Evolutionary conservation across 257 asterid genomes (phyloP).

Genomic region (Striga asiatica): DNA sequence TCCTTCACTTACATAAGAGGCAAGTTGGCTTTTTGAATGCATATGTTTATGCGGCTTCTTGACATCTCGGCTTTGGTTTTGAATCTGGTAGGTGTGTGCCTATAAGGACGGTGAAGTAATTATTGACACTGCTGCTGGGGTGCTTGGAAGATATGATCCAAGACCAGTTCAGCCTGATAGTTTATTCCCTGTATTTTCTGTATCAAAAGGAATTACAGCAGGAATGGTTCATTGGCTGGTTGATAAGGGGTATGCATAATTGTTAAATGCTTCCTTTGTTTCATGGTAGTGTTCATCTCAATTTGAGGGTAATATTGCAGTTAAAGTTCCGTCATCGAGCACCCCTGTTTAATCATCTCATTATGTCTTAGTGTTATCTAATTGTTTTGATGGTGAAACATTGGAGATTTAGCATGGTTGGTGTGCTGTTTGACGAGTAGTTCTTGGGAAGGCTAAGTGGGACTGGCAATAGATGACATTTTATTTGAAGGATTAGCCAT

Average conservation of each 20-base stretch:
- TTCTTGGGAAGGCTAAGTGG: background rate
- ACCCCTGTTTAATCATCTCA: background rate
- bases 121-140: constrained; percentile 96
- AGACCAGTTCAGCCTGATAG: constrained; percentile 98
- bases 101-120: constrained; percentile 95
- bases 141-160: constrained; percentile 95
- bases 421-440: constrained; percentile 1
- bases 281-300: constrained; percentile 12
- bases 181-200: constrained; percentile 89
- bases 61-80: background rate
- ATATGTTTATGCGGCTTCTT: constrained; percentile 1
- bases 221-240: constrained; percentile 95
- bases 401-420: background rate
- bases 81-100: constrained; percentile 70
- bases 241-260: constrained; percentile 64
- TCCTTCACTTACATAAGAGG: background rate
- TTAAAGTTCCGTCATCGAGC: constrained; percentile 1
- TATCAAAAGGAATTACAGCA: constrained; percentile 81
- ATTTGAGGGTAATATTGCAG: constrained; percentile 9
- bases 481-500: background rate
- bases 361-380: background rate
- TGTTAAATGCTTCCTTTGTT: constrained; percentile 11
- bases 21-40: background rate
- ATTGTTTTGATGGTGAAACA: background rate
- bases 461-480: background rate